Conservation (phyloP, 2,329 filamentous ascomycete species). For the Colletotrichum chrysophilum region DNA sequence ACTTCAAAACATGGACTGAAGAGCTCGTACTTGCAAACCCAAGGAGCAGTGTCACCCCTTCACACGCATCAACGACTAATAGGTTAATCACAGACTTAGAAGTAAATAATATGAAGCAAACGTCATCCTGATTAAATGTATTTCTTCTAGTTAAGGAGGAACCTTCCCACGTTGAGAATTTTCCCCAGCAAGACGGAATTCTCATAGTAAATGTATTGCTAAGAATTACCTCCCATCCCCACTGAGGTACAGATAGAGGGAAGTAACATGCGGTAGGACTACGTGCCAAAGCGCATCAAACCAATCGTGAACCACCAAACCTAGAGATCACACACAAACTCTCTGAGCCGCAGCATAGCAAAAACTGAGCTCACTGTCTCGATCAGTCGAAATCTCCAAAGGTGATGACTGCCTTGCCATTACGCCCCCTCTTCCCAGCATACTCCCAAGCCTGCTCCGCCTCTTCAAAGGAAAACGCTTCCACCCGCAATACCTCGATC, state of each 20-base stretch:
- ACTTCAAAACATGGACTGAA: background rate
- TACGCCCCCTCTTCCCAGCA: background rate
- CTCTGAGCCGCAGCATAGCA: no score
- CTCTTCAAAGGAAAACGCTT: background rate
- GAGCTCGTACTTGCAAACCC: rapidly evolving
- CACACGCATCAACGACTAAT: background rate
- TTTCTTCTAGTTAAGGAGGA: background rate
- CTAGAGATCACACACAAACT: no score
- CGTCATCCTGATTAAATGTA: background rate
- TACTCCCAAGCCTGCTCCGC: background rate
- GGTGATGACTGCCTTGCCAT: background rate
- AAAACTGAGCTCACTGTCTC: background rate
- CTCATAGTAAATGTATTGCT: no score
- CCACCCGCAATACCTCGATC: background rate
- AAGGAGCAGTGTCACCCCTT: background rate
- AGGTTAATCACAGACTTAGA: background rate
- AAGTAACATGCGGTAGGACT: no score
- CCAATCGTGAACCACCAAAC: no score
- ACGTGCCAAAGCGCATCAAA: no score
- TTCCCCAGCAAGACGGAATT: no score
- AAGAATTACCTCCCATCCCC: rapidly evolving
- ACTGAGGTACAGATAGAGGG: rapidly evolving
- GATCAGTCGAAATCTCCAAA: background rate
- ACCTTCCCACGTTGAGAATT: background rate
- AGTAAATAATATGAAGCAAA: background rate